Evolutionary conservation across 2,329 filamentous ascomycete genomes (phyloP), one percentile per base, ranked within the genome.

Genomic region (Hypoxylon sp.): DNA sequence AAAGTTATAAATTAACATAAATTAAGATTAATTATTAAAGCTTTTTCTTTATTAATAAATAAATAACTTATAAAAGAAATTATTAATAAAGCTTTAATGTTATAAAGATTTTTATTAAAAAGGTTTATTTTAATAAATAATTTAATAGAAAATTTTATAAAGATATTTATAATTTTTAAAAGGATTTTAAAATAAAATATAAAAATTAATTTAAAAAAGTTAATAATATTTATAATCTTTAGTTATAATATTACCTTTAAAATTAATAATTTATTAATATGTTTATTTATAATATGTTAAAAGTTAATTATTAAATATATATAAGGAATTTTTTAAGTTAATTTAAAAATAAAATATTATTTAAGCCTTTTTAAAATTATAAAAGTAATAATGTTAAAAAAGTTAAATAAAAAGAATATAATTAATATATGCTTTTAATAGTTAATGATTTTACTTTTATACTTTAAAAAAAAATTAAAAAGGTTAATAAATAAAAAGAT

Each of bases 1-100:
- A 51, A 51, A 34, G 17, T 51, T 19, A 19, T 51, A 28, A 51
- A 51, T 34, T 51, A 34, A 34, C 19, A 51, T 51, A 51, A 51
- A 25, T 51, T 51, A 51, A 34, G 10, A 4, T 19, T 51, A 34
- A 51, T 19, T 19, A 51, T 51, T 32, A 51, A 51, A 51, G 17
- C 9, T 2, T 9, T 19, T 34, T 34, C 7, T 32, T 34, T 51
- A 51, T 19, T 51, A 21, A 34, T 51, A 5, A 34, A 51, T 51
- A 51, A 51, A 51, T 17, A 17, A 17, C 13, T 34, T n/a, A 34
- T 51, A 19, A 34, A 51, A 34, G 9, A 14, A 34, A 51, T 34
- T 4, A 21, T 32, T 2, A 17, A 51, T 34, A 51, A 51, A 19
- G 48, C 28, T 3, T 9, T 34, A 34, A 34, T 14, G 9, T 51